Evolutionary conservation across 306 rosid genomes (phyloP).

Genomic region (Crotalaria pallida): DNA sequence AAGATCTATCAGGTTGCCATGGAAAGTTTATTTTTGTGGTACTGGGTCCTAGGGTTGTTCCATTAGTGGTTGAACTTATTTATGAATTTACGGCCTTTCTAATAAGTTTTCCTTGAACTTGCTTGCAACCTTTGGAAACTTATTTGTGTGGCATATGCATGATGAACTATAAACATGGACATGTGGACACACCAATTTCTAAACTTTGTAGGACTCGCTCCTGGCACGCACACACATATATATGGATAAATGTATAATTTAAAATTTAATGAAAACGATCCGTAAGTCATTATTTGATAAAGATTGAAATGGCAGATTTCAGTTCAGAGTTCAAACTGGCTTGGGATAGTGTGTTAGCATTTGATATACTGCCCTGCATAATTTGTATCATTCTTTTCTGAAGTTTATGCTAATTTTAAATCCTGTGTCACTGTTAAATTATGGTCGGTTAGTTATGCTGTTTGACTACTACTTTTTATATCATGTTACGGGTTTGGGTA

Average conservation of each 20-base stretch:
- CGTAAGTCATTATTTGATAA: not conserved
- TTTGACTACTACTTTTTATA: not conserved
- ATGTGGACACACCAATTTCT: not conserved
- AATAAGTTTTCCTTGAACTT: not conserved
- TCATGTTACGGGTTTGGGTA: not conserved
- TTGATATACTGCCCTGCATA: not conserved
- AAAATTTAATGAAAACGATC: not conserved
- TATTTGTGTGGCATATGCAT: not conserved
- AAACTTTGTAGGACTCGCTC: not conserved
- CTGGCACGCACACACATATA: too few relatives aligned
- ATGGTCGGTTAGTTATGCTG: not conserved
- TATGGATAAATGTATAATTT: too few relatives aligned
- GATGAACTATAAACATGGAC: not conserved
- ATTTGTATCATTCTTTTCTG: not conserved
- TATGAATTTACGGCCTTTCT: not conserved
- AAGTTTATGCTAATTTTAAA: not conserved
- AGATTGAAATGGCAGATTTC: not conserved
- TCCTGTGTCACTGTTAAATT: not conserved
- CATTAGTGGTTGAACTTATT: not conserved
- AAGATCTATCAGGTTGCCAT: not conserved
- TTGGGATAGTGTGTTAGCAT: not conserved
- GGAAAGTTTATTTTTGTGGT: too few relatives aligned
- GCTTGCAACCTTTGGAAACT: not conserved
- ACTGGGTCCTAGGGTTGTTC: not conserved
- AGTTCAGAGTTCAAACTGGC: not conserved